Conservation (phyloP, 495 filamentous ascomycete species). For the Arthonia radiata region DNA sequence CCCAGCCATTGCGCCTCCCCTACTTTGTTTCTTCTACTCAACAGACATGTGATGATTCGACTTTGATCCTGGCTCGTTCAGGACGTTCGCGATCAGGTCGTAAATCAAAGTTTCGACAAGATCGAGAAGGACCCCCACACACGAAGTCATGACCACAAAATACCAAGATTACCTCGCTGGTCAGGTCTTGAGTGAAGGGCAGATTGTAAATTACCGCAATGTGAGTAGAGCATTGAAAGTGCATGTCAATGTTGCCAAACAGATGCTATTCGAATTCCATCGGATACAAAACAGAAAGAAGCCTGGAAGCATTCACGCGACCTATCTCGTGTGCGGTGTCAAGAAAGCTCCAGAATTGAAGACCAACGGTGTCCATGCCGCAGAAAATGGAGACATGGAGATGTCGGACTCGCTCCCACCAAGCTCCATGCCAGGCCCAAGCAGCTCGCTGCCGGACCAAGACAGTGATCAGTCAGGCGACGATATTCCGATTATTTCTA, state of each 20-base stretch:
- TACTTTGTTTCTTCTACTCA: no score
- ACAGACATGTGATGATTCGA: no score
- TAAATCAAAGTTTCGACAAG: no score
- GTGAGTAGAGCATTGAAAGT: constrained; percentile 52
- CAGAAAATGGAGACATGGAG: constrained; percentile 22
- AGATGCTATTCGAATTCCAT: neutral
- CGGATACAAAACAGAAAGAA: constrained; percentile 41
- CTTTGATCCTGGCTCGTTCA: no score
- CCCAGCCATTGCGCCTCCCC: no score
- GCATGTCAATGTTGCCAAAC: no score
- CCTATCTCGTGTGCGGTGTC: constrained; percentile 57
- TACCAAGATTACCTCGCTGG: constrained; percentile 50
- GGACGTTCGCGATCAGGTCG: no score
- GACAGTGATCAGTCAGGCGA: constrained; percentile 18
- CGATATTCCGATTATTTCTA: constrained; percentile 21
- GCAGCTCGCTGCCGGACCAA: constrained; percentile 30
- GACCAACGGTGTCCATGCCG: constrained; percentile 7
- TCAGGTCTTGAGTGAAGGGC: constrained; percentile 51
- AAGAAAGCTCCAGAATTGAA: constrained; percentile 7
- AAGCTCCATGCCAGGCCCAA: constrained; percentile 44
- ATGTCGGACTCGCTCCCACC: no score
- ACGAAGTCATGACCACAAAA: constrained; percentile 31
- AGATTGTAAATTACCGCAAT: constrained; percentile 53
- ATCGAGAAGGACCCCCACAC: no score
- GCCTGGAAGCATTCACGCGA: constrained; percentile 53